Conservation (phyloP, 306 rosid genomes). For the Citrullus mucosospermus region DNA sequence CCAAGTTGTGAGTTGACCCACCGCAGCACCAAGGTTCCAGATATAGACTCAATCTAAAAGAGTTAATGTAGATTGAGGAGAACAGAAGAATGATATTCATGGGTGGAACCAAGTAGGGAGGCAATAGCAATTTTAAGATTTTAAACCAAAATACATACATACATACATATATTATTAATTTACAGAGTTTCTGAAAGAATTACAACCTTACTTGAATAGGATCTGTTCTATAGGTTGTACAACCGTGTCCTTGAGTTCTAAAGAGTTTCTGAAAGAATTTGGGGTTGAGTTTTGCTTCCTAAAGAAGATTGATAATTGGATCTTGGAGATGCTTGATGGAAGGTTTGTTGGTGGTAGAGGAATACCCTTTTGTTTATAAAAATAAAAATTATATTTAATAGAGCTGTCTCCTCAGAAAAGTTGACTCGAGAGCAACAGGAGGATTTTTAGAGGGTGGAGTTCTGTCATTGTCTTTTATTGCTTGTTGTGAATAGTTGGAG, state of each 20-base stretch:
- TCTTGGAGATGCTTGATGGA: too few relatives aligned
- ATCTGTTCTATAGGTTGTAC: too few relatives aligned
- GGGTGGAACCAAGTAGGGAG: neutral
- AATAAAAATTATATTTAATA: neutral
- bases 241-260: too few relatives aligned
- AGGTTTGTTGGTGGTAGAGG: too few relatives aligned
- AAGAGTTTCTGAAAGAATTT: too few relatives aligned
- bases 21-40: constrained; percentile 95
- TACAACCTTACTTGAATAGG: too few relatives aligned
- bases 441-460: neutral
- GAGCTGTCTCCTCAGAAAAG: neutral
- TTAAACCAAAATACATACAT: too few relatives aligned
- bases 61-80: neutral
- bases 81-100: neutral
- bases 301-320: too few relatives aligned
- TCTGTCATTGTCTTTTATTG: neutral
- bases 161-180: neutral
- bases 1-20: constrained; percentile 96
- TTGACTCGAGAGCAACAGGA: neutral
- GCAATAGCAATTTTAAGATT: neutral
- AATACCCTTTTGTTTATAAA: too few relatives aligned
- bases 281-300: too few relatives aligned
- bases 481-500: neutral
- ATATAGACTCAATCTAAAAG: constrained; percentile 72
- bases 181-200: too few relatives aligned